Conservation (phyloP, 345 rosid genomes). For the Firmiana major region DNA sequence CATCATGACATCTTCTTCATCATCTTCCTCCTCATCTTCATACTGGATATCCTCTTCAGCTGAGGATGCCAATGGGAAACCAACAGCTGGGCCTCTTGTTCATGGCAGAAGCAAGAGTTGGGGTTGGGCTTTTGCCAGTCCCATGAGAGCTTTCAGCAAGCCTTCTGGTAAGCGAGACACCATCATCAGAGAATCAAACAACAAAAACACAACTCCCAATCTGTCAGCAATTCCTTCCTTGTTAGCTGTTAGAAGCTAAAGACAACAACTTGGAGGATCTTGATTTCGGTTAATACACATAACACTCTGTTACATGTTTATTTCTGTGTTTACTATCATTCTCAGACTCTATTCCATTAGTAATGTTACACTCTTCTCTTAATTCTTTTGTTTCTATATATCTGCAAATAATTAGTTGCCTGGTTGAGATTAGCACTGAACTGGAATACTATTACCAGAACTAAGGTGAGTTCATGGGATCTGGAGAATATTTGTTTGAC, state of each 20-base stretch:
- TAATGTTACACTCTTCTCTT: conserved; percentile 1
- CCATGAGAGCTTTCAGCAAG: conserved; percentile 83
- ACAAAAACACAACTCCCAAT: conserved; percentile 41
- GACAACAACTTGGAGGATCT: not conserved
- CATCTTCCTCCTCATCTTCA: conserved; percentile 73
- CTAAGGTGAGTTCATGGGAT: not conserved
- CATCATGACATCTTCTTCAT: conserved; percentile 64
- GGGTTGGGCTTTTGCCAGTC: conserved; percentile 94
- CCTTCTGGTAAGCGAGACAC: conserved; percentile 43
- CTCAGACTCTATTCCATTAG: conserved; percentile 11
- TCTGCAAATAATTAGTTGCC: conserved; percentile 9
- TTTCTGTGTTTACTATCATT: conserved; percentile 13
- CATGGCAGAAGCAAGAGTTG: conserved; percentile 54
- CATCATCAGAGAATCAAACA: conserved; percentile 36
- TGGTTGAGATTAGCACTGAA: conserved; percentile 4
- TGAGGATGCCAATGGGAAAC: conserved; percentile 44
- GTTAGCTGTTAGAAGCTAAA: conserved; percentile 55
- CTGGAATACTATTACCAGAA: not conserved
- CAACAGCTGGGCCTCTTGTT: conserved; percentile 26
- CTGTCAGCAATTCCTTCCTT: conserved; percentile 70
- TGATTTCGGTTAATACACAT: conserved; percentile 8
- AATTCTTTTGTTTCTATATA: not conserved
- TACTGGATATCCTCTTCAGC: conserved; percentile 64
- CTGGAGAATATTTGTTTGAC: conserved; percentile 6
- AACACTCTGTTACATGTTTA: conserved; percentile 19